Evolutionary conservation across 148 eudicot genomes (phyloP).

Genomic region (Fagopyrum homotropicum): DNA sequence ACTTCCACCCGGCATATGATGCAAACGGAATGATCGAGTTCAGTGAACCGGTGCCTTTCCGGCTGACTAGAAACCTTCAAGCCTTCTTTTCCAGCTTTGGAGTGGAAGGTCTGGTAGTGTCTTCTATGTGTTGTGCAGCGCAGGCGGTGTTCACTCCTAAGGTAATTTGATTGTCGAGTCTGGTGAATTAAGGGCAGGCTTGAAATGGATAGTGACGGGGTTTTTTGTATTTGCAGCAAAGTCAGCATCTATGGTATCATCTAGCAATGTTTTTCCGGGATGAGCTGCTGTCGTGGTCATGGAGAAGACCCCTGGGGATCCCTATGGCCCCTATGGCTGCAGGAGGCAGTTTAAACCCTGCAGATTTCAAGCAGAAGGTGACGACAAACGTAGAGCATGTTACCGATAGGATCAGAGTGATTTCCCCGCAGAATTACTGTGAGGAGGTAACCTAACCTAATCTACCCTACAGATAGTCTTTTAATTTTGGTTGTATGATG

Average conservation of each 20-base stretch:
- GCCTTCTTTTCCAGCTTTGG: conserved; percentile 97
- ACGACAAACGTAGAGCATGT: conserved; percentile 76
- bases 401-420: conserved; percentile 51
- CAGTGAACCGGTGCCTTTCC: conserved; percentile 95
- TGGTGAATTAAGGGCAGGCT: not conserved
- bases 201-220: not conserved
- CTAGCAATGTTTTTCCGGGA: conserved; percentile 99
- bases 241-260: conserved; percentile 89
- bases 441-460: conserved; percentile 59
- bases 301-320: conserved; percentile 96
- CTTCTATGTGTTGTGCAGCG: conserved; percentile 91
- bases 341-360: conserved; percentile 67
- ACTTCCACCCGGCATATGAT: conserved; percentile 97
- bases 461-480: too few species aligned
- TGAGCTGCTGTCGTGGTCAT: conserved; percentile 94
- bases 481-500: not conserved
- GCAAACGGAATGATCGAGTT: conserved; percentile 94
- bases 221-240: conserved; percentile 56
- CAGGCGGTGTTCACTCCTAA: conserved; percentile 92
- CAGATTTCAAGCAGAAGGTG: conserved; percentile 80
- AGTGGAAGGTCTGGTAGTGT: conserved; percentile 89
- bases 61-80: conserved; percentile 89
- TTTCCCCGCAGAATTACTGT: conserved; percentile 73
- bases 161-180: conserved; percentile 29
- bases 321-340: conserved; percentile 66